A percentile compares a stretch with the other conserved stretches of the same genome.
Conservation (phyloP, 192 early-diverging fungal species). For the Gamsiella multidivaricata region DNA sequence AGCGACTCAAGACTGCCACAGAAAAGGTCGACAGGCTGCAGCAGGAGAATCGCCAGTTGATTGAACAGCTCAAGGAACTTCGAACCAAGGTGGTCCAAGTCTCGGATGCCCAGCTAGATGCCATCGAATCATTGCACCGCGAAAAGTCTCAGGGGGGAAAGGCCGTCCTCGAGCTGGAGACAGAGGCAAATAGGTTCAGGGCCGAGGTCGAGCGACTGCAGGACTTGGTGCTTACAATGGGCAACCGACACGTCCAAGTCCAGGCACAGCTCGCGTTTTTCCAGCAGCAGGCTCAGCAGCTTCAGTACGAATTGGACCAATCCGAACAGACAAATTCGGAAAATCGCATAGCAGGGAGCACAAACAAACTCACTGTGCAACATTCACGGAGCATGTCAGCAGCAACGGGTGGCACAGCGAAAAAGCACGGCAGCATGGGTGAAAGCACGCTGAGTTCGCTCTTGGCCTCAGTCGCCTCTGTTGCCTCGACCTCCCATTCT, state of each 20-base stretch:
- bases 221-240: slow-evolving; percentile 40
- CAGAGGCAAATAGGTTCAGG: slow-evolving; percentile 1
- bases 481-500: slow-evolving; percentile 19
- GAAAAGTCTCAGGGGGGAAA: slow-evolving; percentile 3
- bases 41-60: slow-evolving; percentile 38
- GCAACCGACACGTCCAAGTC: slow-evolving; percentile 37
- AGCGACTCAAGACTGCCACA: slow-evolving; percentile 13
- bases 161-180: slow-evolving; percentile 7
- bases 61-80: slow-evolving; percentile 26
- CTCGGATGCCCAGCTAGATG: slow-evolving; percentile 14
- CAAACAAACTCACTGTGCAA: neutral
- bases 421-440: slow-evolving; percentile 26
- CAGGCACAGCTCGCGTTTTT: slow-evolving; percentile 42
- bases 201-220: slow-evolving; percentile 35
- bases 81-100: slow-evolving; percentile 1
- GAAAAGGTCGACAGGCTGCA: slow-evolving; percentile 41
- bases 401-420: neutral
- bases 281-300: slow-evolving; percentile 38
- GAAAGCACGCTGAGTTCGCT: slow-evolving; percentile 25
- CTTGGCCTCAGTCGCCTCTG: slow-evolving; percentile 30
- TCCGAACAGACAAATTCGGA: neutral
- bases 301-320: slow-evolving; percentile 19
- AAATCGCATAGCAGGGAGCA: too few relatives aligned
- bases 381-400: neutral
- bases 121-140: neutral